Evolutionary conservation across 257 asterid species (phyloP).

Genomic region (Ajuga chamaepitys): DNA sequence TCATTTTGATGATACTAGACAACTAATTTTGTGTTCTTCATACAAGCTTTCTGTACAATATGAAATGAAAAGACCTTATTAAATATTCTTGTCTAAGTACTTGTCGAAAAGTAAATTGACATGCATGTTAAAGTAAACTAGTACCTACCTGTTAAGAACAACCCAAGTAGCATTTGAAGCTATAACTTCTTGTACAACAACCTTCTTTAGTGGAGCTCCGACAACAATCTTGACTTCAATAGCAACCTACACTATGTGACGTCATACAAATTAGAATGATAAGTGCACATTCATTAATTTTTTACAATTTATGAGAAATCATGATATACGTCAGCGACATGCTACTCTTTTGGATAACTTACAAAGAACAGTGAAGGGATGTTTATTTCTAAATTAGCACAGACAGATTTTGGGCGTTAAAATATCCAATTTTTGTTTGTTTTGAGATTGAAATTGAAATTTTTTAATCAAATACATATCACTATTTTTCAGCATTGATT

Average conservation of each 20-base stretch:
- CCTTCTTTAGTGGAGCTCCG: constrained; percentile 56
- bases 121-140: neutral
- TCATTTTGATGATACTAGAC: too few relatives aligned
- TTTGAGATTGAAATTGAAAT: too few relatives aligned
- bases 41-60: neutral
- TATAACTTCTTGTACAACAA: constrained; percentile 50
- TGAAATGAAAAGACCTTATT: neutral
- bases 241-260: constrained; percentile 31
- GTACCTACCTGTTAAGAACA: constrained; percentile 80
- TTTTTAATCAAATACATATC: too few relatives aligned
- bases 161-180: constrained; percentile 57
- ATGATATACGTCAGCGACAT: neutral
- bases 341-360: too few relatives aligned
- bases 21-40: neutral
- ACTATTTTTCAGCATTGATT: too few relatives aligned
- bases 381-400: too few relatives aligned
- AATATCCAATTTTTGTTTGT: too few relatives aligned
- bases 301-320: neutral
- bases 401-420: too few relatives aligned
- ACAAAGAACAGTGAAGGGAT: too few relatives aligned
- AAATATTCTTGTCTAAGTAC: too few relatives aligned
- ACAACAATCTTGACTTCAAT: constrained; percentile 63
- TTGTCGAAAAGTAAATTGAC: neutral
- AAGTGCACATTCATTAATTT: neutral
- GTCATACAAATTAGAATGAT: neutral